Base-by-base conservation (phyloP, 805 yeast genomes). In the Candida cerambycidarum region DNA sequence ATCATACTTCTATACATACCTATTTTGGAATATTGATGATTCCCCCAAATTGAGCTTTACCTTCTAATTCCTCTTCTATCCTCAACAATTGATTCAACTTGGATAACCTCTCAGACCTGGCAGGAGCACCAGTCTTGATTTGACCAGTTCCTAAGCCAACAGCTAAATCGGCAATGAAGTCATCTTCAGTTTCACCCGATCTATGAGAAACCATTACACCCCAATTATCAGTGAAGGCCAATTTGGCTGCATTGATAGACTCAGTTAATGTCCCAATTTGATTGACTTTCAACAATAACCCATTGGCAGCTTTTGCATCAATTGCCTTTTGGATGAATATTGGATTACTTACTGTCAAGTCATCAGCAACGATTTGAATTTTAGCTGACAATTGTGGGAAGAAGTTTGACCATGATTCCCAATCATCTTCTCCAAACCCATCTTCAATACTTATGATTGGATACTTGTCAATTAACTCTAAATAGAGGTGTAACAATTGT, bases 171-270 rank as follows among this genome's bases (percentile, higher is more conserved):
- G 99, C 98, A 73, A 92, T 92, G 79, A 87, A 83, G 64, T 95
- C 84, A 77, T 93, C 99, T 80, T 93, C 99, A 58, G 97, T 90
- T 82, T 92, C 99, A 79, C 99, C 99, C 61, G 97, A 90, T 84
- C 99, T 89, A 89, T 92, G 99, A 65, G 97, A 90, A 63, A 93
- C 98, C 97, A 92, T 90, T 67, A 90, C 97, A 81, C 97, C 97
- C 99, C 99, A 92, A 67, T 89, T 89, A 54, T 96, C 97, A 55
- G 82, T 83, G 76, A 82, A 90, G 46, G 98, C 86, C 74, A 86
- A 93, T 71, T 86, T 75, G 64, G 98, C 97, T 64, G 98, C 97
- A 73, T 89, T 80, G 75, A 92, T 89, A 54, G 98, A 88, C 82
- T 92, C 99, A 60, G 95, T 71, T 62, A 92, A 77, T 57, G 97